Conservation (phyloP, 768 basidiomycete species). For the Leccinum variicolor region DNA sequence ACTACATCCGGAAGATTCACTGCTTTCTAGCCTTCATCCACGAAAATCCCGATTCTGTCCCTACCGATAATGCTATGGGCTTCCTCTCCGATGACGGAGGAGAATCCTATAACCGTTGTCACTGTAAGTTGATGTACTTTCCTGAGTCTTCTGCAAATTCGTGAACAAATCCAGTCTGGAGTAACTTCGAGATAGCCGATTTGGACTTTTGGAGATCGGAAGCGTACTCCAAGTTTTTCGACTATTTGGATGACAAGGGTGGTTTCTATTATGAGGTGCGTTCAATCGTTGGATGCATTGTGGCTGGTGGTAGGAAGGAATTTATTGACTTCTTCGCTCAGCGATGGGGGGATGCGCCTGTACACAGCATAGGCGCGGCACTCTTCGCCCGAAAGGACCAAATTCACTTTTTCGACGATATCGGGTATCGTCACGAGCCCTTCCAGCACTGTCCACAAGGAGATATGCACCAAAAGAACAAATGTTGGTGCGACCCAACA, state of each 20-base stretch:
- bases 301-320: background rate
- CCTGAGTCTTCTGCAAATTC: slow-evolving; percentile 1
- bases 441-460: slow-evolving; percentile 76
- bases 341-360: slow-evolving; percentile 86
- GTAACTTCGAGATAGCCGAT: slow-evolving; percentile 81
- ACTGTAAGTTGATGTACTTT: slow-evolving; percentile 48
- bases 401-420: slow-evolving; percentile 80
- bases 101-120: slow-evolving; percentile 72
- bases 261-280: slow-evolving; percentile 90
- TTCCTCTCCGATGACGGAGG: slow-evolving; percentile 74
- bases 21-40: slow-evolving; percentile 59
- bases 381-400: slow-evolving; percentile 72
- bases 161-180: slow-evolving; percentile 50
- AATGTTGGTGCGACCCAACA: slow-evolving; percentile 69
- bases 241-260: slow-evolving; percentile 74
- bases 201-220: slow-evolving; percentile 87
- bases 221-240: slow-evolving; percentile 82
- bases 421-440: slow-evolving; percentile 79
- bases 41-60: slow-evolving; percentile 57
- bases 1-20: background rate
- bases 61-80: slow-evolving; percentile 62
- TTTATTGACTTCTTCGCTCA: slow-evolving; percentile 20
- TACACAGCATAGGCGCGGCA: slow-evolving; percentile 80
- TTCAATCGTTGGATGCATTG: slow-evolving; percentile 1
- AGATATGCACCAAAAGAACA: slow-evolving; percentile 51